Conservation (phyloP, 176 grass and related monocot genomes). For the Lolium perenne region DNA sequence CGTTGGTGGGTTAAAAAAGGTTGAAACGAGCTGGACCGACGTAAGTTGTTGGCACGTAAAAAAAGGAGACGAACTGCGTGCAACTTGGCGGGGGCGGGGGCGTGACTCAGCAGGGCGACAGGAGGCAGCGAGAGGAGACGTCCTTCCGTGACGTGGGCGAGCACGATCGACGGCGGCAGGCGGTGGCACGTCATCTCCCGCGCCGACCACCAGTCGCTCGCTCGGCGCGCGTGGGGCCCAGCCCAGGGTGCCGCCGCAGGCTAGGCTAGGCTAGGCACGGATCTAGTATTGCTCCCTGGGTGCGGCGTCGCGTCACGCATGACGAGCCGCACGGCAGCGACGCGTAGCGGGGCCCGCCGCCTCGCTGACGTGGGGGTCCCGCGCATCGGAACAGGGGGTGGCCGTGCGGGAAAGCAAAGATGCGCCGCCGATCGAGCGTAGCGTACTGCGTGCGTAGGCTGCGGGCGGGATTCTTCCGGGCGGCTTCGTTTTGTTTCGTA, state of each 20-base stretch:
- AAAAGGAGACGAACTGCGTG: background rate
- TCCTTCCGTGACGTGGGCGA: background rate
- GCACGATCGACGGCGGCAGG: background rate
- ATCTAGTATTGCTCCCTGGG: background rate
- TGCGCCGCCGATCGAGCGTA: constrained; percentile 16
- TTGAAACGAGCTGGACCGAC: background rate
- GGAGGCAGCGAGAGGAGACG: background rate
- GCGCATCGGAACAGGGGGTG: background rate
- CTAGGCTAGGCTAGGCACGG: background rate
- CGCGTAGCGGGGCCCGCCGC: background rate
- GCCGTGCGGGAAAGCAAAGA: background rate
- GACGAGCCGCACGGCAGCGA: background rate
- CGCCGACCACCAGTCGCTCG: constrained; percentile 18
- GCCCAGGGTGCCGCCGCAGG: background rate
- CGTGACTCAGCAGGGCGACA: background rate
- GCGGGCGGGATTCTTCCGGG: background rate
- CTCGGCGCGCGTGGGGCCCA: no score
- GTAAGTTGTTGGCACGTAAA: background rate
- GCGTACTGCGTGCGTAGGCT: background rate
- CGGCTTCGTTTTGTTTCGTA: constrained; percentile 18
- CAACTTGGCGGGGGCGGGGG: background rate
- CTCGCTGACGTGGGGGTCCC: background rate
- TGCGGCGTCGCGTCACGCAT: constrained; percentile 20
- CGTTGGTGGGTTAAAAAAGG: background rate
- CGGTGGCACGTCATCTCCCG: background rate